These are phyloP conservation scores for Naganishia antarctica DNA, from an alignment of 768 basidiomycete genomes.

Conservation along the genomic window DNA sequence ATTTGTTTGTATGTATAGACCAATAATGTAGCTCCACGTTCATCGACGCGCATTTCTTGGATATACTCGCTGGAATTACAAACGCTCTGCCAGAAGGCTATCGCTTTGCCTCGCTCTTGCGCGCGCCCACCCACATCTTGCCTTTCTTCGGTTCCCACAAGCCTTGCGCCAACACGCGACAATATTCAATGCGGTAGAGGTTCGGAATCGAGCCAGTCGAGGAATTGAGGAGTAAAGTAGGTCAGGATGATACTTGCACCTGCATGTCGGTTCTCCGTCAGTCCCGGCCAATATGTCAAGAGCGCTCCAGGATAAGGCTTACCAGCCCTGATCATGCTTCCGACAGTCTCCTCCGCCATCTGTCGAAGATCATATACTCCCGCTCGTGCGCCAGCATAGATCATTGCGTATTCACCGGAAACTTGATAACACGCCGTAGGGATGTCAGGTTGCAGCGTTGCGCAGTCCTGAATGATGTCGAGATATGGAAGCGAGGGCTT, in stretches of 20 bases:
- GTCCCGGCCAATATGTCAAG: neutral
- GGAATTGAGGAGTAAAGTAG: constrained; percentile 95
- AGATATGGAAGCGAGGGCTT: constrained; percentile 95
- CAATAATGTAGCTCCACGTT: no score
- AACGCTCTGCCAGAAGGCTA: no score
- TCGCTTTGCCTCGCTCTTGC: no score
- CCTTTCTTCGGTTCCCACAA: no score
- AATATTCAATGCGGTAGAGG: constrained; percentile 19
- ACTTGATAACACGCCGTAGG: constrained; percentile 93
- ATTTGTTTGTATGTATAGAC: constrained; percentile 8
- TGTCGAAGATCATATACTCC: constrained; percentile 86
- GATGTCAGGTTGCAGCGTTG: constrained; percentile 71
- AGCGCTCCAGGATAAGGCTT: constrained; percentile 39
- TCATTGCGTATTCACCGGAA: constrained; percentile 95
- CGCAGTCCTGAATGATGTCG: constrained; percentile 87
- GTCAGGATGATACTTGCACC: constrained; percentile 83
- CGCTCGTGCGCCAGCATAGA: constrained; percentile 84
- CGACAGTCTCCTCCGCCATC: constrained; percentile 91
- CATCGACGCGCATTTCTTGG: no score
- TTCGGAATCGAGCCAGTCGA: constrained; percentile 57
- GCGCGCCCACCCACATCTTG: no score
- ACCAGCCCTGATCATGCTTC: constrained; percentile 90
- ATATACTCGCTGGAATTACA: no score
- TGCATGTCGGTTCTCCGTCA: constrained; percentile 41
- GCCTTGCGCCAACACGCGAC: no score